Conservation (phyloP, 2,329 filamentous ascomycete species). For the Lecanicillium sp. region DNA sequence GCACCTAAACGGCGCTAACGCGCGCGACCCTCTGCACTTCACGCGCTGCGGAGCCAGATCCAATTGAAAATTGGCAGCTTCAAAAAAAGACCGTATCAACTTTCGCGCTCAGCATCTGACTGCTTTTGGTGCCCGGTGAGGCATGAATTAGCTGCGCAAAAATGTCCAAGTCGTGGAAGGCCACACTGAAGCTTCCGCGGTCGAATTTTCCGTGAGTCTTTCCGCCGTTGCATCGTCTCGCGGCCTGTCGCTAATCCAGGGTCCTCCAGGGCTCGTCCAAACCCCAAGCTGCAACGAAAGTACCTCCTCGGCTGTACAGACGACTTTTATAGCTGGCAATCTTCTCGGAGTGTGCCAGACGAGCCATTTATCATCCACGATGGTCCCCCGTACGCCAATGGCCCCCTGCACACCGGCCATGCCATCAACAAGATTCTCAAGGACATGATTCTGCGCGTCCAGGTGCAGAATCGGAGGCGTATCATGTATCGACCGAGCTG, state of each 20-base stretch:
- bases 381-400: slow-evolving; percentile 95
- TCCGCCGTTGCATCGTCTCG: background rate
- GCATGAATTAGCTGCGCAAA: slow-evolving; percentile 19
- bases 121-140: slow-evolving; percentile 8
- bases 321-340: slow-evolving; percentile 86
- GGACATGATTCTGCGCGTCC: slow-evolving; percentile 79
- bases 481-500: slow-evolving; percentile 86
- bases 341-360: slow-evolving; percentile 38
- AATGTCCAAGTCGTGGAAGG: slow-evolving; percentile 59
- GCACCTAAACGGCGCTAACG: background rate
- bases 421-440: slow-evolving; percentile 96
- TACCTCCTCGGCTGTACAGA: slow-evolving; percentile 76
- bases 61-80: background rate
- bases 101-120: too few relatives aligned
- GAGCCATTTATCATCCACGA: slow-evolving; percentile 78
- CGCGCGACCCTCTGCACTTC: background rate
- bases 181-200: slow-evolving; percentile 67
- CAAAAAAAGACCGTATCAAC: background rate
- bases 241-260: slow-evolving; percentile 7
- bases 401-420: slow-evolving; percentile 83
- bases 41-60: background rate
- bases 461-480: slow-evolving; percentile 63
- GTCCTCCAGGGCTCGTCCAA: slow-evolving; percentile 40
- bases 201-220: slow-evolving; percentile 63
- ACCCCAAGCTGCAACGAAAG: slow-evolving; percentile 37